Percentiles rank a stretch among this genome's conserved stretches.
Evolutionary conservation across 148 eudicot genomes (phyloP).

Genomic region (Camellia lanceoleosa): DNA sequence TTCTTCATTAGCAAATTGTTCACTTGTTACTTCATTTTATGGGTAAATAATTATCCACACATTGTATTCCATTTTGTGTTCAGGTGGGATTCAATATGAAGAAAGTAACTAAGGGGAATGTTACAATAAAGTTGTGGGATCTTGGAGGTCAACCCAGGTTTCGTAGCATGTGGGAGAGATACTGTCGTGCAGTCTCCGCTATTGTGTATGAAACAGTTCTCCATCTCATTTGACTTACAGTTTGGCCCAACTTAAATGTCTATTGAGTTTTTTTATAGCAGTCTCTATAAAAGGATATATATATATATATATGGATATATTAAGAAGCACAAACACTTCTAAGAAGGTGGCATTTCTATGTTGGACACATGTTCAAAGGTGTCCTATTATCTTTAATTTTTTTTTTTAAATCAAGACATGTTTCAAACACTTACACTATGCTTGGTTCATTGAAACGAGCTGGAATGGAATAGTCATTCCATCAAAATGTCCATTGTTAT

Average conservation of each 20-base stretch:
- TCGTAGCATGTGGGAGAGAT: slow-evolving; percentile 99
- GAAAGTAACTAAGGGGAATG: slow-evolving; percentile 97
- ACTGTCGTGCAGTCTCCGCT: slow-evolving; percentile 98
- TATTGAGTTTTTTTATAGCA: not conserved
- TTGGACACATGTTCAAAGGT: too few relatives aligned
- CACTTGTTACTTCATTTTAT: not conserved
- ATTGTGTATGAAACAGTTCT: slow-evolving; percentile 67
- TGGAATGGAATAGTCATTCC: too few relatives aligned
- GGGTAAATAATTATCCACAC: not conserved
- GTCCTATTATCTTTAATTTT: too few relatives aligned
- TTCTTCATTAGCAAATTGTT: not conserved
- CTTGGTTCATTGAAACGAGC: not conserved
- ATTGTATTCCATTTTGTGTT: not conserved
- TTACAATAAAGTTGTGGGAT: slow-evolving; percentile 98
- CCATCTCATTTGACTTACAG: slow-evolving; percentile 2
- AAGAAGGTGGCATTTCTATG: too few relatives aligned
- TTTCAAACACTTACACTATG: too few relatives aligned
- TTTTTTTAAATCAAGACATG: too few relatives aligned
- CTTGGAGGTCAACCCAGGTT: slow-evolving; percentile 99
- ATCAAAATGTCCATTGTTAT: too few relatives aligned
- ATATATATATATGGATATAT: not conserved
- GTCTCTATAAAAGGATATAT: not conserved
- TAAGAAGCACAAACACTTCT: not conserved
- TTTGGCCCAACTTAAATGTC: not conserved
- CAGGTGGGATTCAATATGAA: slow-evolving; percentile 98